A percentile compares a stretch with the other conserved stretches of the same genome.
Evolutionary conservation across 441 rosid genomes (phyloP).

Genomic region (Populus tomentosa): DNA sequence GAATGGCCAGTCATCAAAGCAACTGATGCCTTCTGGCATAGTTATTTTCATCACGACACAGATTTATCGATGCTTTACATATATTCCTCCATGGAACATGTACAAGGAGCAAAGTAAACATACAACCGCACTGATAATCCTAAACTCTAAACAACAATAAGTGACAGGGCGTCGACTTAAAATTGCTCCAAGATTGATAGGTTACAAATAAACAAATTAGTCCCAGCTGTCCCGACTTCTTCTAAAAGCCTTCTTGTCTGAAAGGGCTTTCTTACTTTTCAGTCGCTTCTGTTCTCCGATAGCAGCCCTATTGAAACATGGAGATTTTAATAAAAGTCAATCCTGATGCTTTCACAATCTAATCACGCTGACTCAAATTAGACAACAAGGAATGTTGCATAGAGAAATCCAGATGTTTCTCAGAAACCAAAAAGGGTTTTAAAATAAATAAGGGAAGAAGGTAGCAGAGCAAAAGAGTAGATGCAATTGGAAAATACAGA

Average conservation of each 20-base stretch:
- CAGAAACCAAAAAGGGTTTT: not conserved
- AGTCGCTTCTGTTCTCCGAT: constrained; percentile 78
- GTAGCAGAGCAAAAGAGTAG: not conserved
- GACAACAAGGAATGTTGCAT: not conserved
- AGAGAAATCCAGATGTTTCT: not conserved
- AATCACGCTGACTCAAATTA: not conserved
- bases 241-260: constrained; percentile 80
- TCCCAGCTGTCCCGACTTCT: constrained; percentile 78
- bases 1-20: not conserved
- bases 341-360: not conserved
- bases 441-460: not conserved
- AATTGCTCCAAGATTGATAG: not conserved
- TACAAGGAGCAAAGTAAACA: not conserved
- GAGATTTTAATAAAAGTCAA: not conserved
- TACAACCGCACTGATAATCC: not conserved
- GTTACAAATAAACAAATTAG: constrained; percentile 11
- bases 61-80: not conserved
- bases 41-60: not conserved
- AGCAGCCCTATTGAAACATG: constrained; percentile 57
- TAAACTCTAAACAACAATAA: not conserved
- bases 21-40: not conserved
- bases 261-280: constrained; percentile 69
- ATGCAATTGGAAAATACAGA: not conserved
- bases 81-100: not conserved
- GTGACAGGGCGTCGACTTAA: not conserved